Base-by-base conservation (phyloP, 345 rosid species). In the Viola odorata region DNA sequence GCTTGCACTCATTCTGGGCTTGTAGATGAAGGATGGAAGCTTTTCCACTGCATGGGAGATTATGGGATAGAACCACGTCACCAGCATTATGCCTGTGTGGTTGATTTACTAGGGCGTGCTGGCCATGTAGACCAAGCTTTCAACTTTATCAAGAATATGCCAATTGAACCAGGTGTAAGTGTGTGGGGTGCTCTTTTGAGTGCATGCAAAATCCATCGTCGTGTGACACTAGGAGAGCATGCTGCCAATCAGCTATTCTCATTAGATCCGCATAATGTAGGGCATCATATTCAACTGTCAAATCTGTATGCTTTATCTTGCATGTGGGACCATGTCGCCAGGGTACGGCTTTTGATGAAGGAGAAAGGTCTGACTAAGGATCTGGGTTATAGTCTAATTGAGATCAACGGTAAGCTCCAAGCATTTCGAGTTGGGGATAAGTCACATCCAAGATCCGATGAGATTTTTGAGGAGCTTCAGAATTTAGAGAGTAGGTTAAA, bases 31-130 rank as follows among this genome's bases (percentile, higher is more conserved):
- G 91, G 91, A 36, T 84, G 91, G 86, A 50, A 77, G 65, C 77
- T 83, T 55, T 85, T 88, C 77, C 82, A 79, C 68, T 17, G 67
- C 53, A 85, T 85, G 85, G 71, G 72, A 39, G 80, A 80, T 37
- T 72, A 76, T 63, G 75, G 73, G 12, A 78, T 88, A 37, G 78
- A 78, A 64, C 85, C 85, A 50, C 75, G 77, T 6, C 87, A 80
- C 59, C 91, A 80, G 63, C 89, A 88, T 68, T 88, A 85, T 64
- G 87, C 89, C 10, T 77, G 82, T 44, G 80, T 88, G 44, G 82
- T 84, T 60, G 89, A 85, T 79, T 82, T 85, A 73, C 91, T 88
- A 6, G 91, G 86, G 9, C 88, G 86, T 60, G 81, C 82, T 64
- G 88, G 91, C 62, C 67, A 77, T 68, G 50, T 79, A 32, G 82